Evolutionary conservation across 1,284 basidiomycete genomes (phyloP).

Genomic region (Leccinum subrobustum): DNA sequence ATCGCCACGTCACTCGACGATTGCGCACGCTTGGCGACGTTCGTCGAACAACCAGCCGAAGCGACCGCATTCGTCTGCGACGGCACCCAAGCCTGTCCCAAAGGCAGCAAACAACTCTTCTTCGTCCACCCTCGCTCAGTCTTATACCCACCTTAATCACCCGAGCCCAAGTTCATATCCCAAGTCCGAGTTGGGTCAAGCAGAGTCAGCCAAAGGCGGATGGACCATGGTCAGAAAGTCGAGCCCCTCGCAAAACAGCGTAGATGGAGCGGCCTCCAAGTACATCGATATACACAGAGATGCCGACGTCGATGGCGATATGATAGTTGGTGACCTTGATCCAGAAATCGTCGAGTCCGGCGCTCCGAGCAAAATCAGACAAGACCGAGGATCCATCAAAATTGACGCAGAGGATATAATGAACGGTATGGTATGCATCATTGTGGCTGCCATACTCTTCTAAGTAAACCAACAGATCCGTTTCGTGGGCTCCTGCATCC

Average conservation of each 20-base stretch:
- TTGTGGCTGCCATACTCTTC: slow-evolving; percentile 16
- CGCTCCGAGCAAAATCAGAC: slow-evolving; percentile 40
- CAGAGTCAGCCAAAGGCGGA: slow-evolving; percentile 48
- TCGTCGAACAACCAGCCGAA: slow-evolving; percentile 32
- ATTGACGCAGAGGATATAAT: slow-evolving; percentile 72
- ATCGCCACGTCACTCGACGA: slow-evolving; percentile 51
- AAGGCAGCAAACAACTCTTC: slow-evolving; percentile 51
- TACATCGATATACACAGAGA: slow-evolving; percentile 42
- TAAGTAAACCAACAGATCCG: slow-evolving; percentile 48
- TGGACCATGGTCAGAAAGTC: slow-evolving; percentile 70
- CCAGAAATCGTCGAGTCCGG: slow-evolving; percentile 45
- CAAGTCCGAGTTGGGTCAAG: slow-evolving; percentile 37
- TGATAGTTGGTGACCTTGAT: slow-evolving; percentile 73
- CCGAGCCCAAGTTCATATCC: slow-evolving; percentile 79
- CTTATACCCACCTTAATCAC: slow-evolving; percentile 77
- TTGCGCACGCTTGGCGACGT: slow-evolving; percentile 48
- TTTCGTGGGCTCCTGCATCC: slow-evolving; percentile 45
- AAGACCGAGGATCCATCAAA: slow-evolving; percentile 46
- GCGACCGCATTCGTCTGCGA: slow-evolving; percentile 37
- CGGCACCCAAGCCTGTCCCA: slow-evolving; percentile 61
- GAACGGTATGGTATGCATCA: slow-evolving; percentile 49
- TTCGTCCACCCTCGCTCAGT: slow-evolving; percentile 71
- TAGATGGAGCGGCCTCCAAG: slow-evolving; percentile 33
- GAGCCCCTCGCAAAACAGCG: slow-evolving; percentile 25
- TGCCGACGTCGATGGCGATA: slow-evolving; percentile 64